A percentile compares a stretch with the other conserved stretches of the same genome.
These are phyloP conservation scores for Aureobasidium sp. DNA, from an alignment of 2,329 filamentous ascomycete species.

Conservation along the genomic window DNA sequence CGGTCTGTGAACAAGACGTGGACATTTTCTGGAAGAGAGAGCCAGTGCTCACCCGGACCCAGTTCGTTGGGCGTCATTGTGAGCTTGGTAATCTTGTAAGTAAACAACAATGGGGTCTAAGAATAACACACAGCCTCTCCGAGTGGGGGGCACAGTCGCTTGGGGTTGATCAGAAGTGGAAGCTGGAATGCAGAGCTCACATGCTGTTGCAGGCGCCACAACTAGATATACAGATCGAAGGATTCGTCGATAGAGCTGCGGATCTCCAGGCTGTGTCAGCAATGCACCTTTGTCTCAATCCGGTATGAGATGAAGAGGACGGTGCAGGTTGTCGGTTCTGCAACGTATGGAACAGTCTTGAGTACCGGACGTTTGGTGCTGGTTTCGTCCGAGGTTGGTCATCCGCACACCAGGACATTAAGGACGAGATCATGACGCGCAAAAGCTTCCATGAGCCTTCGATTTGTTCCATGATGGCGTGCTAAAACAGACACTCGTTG, in stretches of 20 bases:
- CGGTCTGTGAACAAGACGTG: not conserved
- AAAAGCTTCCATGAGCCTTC: slow-evolving; percentile 6
- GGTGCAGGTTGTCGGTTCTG: not conserved
- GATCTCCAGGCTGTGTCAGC: not conserved
- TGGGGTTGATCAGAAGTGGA: not conserved
- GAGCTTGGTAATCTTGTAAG: slow-evolving; percentile 3
- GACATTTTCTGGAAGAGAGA: slow-evolving; percentile 1
- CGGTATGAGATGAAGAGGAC: not conserved
- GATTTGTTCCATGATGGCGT: slow-evolving; percentile 12
- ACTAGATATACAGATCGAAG: not conserved
- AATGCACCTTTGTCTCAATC: slow-evolving; percentile 1
- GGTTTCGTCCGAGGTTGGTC: slow-evolving; percentile 6
- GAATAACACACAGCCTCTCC: slow-evolving; percentile 12
- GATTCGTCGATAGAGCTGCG: not conserved
- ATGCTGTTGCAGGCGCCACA: slow-evolving; percentile 4
- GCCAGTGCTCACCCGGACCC: not conserved
- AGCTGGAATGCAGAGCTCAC: slow-evolving; percentile 4
- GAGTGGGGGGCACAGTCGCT: slow-evolving; percentile 1
- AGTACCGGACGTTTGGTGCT: slow-evolving; percentile 13
- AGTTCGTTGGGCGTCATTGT: slow-evolving; percentile 7
- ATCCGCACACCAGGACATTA: slow-evolving; percentile 8
- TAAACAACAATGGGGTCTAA: slow-evolving; percentile 9
- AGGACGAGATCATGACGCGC: slow-evolving; percentile 7
- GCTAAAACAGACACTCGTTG: not conserved
- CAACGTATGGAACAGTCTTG: slow-evolving; percentile 5